Base-by-base conservation (phyloP, 2,329 filamentous ascomycete species). In the Bretziella fagacearum region DNA sequence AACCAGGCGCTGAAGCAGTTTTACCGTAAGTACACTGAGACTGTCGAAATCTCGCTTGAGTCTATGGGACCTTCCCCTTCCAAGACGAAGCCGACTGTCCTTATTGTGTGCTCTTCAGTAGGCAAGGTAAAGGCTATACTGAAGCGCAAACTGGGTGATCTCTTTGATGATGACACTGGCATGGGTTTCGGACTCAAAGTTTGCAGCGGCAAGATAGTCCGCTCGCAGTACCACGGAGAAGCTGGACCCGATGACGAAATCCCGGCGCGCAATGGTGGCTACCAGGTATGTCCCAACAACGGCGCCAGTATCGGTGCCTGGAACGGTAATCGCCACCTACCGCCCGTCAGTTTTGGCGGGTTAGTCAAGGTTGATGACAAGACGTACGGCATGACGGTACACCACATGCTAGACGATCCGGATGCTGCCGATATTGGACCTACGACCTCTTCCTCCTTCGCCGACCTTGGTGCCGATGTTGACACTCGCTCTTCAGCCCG, bases 241-340 rank as follows among this genome's bases (percentile, higher is more conserved):
- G 26, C 25, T 13, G 25, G 13, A 8, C 56, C 65, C 8, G 50
- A 57, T 23, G 56, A 59, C 6, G 50, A 57, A 0, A 55, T 57
- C 11, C 52, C 54, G 2, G 68, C 73, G 0, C 70, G 69, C 27
- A 94, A 93, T 56, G 77, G 77, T 1, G 77, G 77, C 50, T 89
- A 84, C 57, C 87, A 96, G 60, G 69, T 79, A 55, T 72, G 73
- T 18, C 89, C 89, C 1, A 63, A 75, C 0, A 94, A 87, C 54
- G 89, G 89, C 1, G 89, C 89, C 6, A 94, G 86, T 36, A 95
- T 96, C 50, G 89, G 89, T 5, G 87, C 87, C 1, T 95, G 84
- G 68, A 78, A 84, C 44, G 81, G 83, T 49, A 77, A 86, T 53
- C 78, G 83, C 37, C 89, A 95, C 57, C 67, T 95, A 2, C 86